A percentile compares a stretch with the other conserved stretches of the same genome.
These are phyloP conservation scores for Omphalea diandra DNA, from an alignment of 441 rosid genomes.

Conservation along the genomic window DNA sequence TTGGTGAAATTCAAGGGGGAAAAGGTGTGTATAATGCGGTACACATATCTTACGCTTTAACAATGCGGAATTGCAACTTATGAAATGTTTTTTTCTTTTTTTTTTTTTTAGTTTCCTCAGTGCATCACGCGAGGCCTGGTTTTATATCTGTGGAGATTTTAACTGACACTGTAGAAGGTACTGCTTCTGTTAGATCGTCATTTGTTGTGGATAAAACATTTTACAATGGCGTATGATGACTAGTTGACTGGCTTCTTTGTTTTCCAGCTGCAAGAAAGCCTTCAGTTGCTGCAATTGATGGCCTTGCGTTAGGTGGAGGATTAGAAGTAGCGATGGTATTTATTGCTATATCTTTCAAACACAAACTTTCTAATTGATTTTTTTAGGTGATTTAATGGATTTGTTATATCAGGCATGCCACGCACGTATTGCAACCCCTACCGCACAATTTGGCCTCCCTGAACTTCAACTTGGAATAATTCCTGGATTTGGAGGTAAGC, in stretches of 20 bases:
- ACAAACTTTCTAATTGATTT: constrained; percentile 9
- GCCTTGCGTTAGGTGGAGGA: constrained; percentile 98
- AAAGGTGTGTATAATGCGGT: constrained; percentile 40
- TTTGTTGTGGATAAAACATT: constrained; percentile 5
- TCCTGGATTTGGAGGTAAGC: constrained; percentile 95
- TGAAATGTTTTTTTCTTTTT: constrained; percentile 5
- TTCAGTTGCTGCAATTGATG: constrained; percentile 97
- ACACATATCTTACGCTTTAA: background rate
- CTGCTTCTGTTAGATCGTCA: background rate
- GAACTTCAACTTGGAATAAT: constrained; percentile 94
- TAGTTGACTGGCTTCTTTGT: constrained; percentile 27
- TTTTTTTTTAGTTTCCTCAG: constrained; percentile 58
- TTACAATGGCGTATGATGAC: constrained; percentile 16
- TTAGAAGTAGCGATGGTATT: constrained; percentile 90
- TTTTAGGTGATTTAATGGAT: background rate
- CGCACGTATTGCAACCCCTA: constrained; percentile 83
- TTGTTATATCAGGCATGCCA: constrained; percentile 67
- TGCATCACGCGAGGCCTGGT: constrained; percentile 57
- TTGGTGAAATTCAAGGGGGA: constrained; percentile 60
- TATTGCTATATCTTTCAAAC: constrained; percentile 7
- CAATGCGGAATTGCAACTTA: background rate
- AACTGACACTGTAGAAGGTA: constrained; percentile 79
- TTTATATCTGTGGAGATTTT: constrained; percentile 58
- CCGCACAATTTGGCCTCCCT: constrained; percentile 85
- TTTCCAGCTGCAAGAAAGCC: constrained; percentile 79